Evolutionary conservation across 345 rosid genomes (phyloP).

Genomic region (Kandelia obovata): DNA sequence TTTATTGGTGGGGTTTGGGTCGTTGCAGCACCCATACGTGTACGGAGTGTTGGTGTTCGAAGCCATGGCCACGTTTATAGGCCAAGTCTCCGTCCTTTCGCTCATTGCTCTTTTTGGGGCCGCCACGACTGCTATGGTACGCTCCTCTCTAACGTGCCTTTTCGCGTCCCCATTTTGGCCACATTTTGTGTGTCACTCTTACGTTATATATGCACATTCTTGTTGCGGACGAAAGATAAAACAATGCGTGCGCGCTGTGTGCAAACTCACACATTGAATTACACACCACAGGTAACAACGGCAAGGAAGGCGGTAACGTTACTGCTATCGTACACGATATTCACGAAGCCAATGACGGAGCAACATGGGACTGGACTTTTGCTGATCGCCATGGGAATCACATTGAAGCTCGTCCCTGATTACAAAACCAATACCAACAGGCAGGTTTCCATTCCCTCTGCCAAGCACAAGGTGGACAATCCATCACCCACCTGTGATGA

Average conservation of each 20-base stretch:
- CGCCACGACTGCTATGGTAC: conserved; percentile 92
- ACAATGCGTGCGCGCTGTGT: too few species aligned
- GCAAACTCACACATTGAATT: too few species aligned
- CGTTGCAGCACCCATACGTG: conserved; percentile 67
- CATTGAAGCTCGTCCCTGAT: conserved; percentile 51
- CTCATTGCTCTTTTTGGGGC: conserved; percentile 93
- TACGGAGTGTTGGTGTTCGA: conserved; percentile 79
- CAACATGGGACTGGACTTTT: conserved; percentile 75
- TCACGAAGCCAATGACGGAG: conserved; percentile 79
- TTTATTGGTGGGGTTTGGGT: too few species aligned
- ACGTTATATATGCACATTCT: too few species aligned
- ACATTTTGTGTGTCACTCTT: too few species aligned
- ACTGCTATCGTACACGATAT: conserved; percentile 75
- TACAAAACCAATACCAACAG: conserved; percentile 22
- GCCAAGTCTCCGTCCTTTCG: conserved; percentile 86
- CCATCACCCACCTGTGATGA: conserved; percentile 3
- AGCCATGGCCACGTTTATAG: conserved; percentile 91
- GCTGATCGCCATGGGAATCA: conserved; percentile 72
- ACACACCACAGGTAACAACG: conserved; percentile 44
- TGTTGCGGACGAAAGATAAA: too few species aligned
- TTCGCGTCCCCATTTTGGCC: neutral
- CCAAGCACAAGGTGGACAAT: conserved; percentile 3
- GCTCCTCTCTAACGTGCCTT: neutral
- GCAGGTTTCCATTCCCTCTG: conserved; percentile 9
- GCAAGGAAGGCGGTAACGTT: conserved; percentile 73